Evolutionary conservation across 495 filamentous ascomycete species (phyloP).

Genomic region (Xylaria flabelliformis): DNA sequence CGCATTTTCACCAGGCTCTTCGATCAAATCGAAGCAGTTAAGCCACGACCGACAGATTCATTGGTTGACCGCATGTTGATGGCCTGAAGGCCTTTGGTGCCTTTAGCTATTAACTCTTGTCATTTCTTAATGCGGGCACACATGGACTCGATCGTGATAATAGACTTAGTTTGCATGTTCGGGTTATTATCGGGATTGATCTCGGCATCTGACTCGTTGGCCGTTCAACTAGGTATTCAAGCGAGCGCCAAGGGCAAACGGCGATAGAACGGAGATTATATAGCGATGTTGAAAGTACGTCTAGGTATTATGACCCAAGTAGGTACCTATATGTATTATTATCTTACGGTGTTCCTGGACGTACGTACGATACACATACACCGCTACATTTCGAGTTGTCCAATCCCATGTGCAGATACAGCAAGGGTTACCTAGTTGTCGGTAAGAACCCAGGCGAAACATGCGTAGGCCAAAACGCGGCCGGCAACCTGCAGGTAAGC

Average conservation of each 20-base stretch:
- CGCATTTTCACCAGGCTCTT: neutral
- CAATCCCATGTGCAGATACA: neutral
- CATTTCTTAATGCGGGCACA: neutral
- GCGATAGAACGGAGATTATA: neutral
- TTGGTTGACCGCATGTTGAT: neutral
- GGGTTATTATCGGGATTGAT: neutral
- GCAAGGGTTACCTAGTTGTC: neutral
- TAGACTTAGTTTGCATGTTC: neutral
- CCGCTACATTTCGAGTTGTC: neutral
- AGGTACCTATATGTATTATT: neutral
- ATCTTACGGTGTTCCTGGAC: neutral
- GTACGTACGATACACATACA: neutral
- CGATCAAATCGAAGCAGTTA: neutral
- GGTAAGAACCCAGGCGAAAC: neutral
- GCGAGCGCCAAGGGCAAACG: neutral
- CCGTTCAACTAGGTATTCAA: neutral
- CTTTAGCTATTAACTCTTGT: neutral
- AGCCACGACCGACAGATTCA: neutral
- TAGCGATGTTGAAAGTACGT: neutral
- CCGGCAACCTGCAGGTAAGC: constrained; percentile 3
- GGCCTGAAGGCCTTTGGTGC: neutral
- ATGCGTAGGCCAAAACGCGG: neutral
- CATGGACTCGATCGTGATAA: neutral
- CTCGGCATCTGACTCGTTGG: constrained; percentile 6
- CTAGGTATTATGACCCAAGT: no score